Evolutionary conservation across 2,329 filamentous ascomycete species (phyloP).

Genomic region (Pseudopithomyces maydicus): DNA sequence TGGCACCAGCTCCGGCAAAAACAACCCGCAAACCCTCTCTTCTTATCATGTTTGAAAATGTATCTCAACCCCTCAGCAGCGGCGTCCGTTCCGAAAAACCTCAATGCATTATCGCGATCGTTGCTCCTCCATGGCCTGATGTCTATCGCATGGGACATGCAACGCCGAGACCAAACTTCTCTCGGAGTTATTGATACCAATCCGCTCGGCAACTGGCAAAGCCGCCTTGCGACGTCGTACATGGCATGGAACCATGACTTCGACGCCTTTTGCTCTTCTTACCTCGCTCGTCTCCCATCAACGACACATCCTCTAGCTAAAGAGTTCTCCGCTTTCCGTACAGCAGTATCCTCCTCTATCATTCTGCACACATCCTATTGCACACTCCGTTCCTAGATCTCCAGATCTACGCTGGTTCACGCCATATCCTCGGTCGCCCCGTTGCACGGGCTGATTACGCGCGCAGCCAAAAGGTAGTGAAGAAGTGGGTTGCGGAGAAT

Average conservation of each 20-base stretch:
- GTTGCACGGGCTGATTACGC: slow-evolving; percentile 58
- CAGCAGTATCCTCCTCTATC: slow-evolving; percentile 63
- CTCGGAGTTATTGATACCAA: slow-evolving; percentile 46
- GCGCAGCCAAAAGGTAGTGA: slow-evolving; percentile 57
- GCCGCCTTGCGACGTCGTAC: slow-evolving; percentile 59
- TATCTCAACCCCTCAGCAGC: slow-evolving; percentile 56
- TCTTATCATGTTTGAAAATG: slow-evolving; percentile 60
- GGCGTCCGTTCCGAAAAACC: slow-evolving; percentile 34
- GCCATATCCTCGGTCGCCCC: slow-evolving; percentile 62
- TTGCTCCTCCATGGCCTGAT: slow-evolving; percentile 66
- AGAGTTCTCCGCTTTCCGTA: slow-evolving; percentile 55
- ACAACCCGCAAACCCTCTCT: slow-evolving; percentile 48
- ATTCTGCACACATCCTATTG: slow-evolving; percentile 62
- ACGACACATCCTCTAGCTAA: slow-evolving; percentile 35
- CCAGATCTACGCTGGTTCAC: slow-evolving; percentile 65
- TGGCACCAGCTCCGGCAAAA: slow-evolving; percentile 54
- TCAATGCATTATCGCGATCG: slow-evolving; percentile 60
- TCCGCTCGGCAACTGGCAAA: slow-evolving; percentile 56
- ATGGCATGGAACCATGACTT: slow-evolving; percentile 65
- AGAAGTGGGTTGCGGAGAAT: slow-evolving; percentile 53
- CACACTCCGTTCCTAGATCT: slow-evolving; percentile 65
- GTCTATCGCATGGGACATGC: slow-evolving; percentile 67
- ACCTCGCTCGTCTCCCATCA: slow-evolving; percentile 28
- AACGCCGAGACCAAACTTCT: slow-evolving; percentile 65
- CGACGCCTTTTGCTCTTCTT: slow-evolving; percentile 54